Evolutionary conservation across 164 flowering plant species (phyloP), one percentile per base, ranked within the genome.

Genomic region (Aristolochia californica): DNA sequence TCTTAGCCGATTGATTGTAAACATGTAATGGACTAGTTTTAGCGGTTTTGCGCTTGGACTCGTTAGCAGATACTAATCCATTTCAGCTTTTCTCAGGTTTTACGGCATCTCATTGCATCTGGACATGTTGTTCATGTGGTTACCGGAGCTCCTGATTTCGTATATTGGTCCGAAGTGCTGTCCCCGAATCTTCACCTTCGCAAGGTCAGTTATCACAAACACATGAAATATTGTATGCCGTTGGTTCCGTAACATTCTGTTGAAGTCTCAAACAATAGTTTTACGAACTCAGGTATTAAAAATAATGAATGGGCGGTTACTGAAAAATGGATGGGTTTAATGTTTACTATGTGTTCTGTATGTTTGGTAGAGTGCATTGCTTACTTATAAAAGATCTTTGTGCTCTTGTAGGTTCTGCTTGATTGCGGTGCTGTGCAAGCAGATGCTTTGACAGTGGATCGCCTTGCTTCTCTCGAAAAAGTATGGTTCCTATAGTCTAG

Each of bases 341-440:
- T 34, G 10, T 34, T 9, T 7, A 5, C 40, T 34, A 12, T 34
- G 40, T 34, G 7, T 34, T 34, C 10, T 34, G 40, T 4, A 12
- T 34, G 40, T 34, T 0, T 34, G n/a, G n/a, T n/a, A n/a, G n/a
- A n/a, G n/a, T n/a, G 5, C 40, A 34, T 34, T 34, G 40, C 40
- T 34, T 34, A n/a, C n/a, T n/a, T n/a, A n/a, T n/a, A n/a, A n/a
- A n/a, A 34, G 54, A 51, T 51, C 8, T 1, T 51, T 13, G 23
- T 9, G 54, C 20, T 2, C 21, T 24, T 18, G 54, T 51, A 91
- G 98, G 91, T 91, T 40, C 72, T 93, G 56, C 70, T 93, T 58
- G 99, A 93, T 43, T 93, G 97, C 70, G 99, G 99, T 65, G 99
- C 99, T 24, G 97, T 93, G 58, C 99, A 93, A 73, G 90, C 99